Evolutionary conservation across 2,329 filamentous ascomycete genomes (phyloP).

Genomic region (Fusarium luffae): DNA sequence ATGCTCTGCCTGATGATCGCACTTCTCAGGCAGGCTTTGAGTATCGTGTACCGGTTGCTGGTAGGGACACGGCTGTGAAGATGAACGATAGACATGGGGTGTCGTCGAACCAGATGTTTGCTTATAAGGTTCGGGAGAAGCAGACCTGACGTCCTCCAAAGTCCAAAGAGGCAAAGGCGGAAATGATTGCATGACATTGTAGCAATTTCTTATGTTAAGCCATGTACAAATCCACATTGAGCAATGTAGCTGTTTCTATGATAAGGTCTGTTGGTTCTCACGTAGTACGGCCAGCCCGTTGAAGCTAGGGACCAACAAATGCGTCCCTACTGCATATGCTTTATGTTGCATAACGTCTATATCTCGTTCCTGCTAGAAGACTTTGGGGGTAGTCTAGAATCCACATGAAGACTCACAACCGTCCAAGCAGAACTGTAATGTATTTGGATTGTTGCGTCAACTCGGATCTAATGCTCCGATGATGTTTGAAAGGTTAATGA

Average conservation of each 20-base stretch:
- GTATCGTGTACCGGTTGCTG: conserved; percentile 50
- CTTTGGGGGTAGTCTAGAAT: too few relatives aligned
- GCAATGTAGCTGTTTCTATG: neutral
- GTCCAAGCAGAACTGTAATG: neutral
- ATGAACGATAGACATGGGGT: conserved; percentile 47
- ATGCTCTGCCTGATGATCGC: conserved; percentile 56
- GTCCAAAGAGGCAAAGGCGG: neutral
- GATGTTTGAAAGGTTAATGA: neutral
- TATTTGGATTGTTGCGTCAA: neutral
- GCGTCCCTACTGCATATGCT: neutral
- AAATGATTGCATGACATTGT: neutral
- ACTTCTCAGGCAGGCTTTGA: conserved; percentile 44
- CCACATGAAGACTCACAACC: too few relatives aligned
- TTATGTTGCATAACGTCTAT: neutral
- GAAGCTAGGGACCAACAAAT: neutral
- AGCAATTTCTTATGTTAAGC: neutral
- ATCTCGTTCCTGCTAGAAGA: neutral
- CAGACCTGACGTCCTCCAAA: neutral
- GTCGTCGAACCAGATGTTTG: conserved; percentile 49
- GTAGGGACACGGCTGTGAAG: conserved; percentile 48
- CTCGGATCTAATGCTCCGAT: neutral
- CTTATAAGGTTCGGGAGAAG: conserved; percentile 2
- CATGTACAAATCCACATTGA: neutral
- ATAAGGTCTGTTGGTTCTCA: neutral
- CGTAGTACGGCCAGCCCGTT: neutral